Conservation (phyloP, 805 yeast species). For the Starmerella gropengiesseri region DNA sequence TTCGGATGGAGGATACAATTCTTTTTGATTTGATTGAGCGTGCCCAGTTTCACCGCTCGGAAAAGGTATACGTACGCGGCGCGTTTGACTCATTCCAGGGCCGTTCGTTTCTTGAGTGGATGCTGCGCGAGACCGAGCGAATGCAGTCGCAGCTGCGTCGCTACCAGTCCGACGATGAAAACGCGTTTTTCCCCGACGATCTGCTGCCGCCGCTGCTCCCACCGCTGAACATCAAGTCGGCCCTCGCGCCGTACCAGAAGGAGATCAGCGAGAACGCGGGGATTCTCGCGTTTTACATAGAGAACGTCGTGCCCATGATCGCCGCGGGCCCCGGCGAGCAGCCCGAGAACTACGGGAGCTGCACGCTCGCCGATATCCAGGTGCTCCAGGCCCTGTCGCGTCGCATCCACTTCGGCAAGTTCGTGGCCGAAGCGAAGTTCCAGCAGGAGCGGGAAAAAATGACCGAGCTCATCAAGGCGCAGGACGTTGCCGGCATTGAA, state of each 20-base stretch:
- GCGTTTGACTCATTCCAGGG: conserved; percentile 50
- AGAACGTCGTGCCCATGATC: conserved; percentile 63
- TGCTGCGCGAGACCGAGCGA: conserved; percentile 61
- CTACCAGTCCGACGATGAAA: conserved; percentile 89
- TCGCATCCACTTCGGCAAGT: conserved; percentile 92
- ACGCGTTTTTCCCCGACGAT: conserved; percentile 70
- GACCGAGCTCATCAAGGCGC: conserved; percentile 50
- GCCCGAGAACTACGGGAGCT: conserved; percentile 76
- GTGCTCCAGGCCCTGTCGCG: conserved; percentile 79
- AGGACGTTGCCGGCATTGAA: conserved; percentile 63
- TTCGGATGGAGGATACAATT: conserved; percentile 94
- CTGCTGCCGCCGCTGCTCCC: conserved; percentile 67
- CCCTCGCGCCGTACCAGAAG: conserved; percentile 62
- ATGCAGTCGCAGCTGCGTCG: conserved; percentile 73
- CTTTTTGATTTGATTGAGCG: conserved; percentile 87
- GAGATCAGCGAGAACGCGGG: conserved; percentile 66
- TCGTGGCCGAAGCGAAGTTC: conserved; percentile 94
- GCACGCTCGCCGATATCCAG: conserved; percentile 74
- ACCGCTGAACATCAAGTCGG: conserved; percentile 61
- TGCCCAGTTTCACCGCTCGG: conserved; percentile 71
- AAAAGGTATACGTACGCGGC: conserved; percentile 56
- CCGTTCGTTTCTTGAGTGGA: conserved; percentile 83
- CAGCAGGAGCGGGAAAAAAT: conserved; percentile 53
- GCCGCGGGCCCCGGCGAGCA: conserved; percentile 63
- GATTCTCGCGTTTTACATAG: conserved; percentile 57